Evolutionary conservation across 2,329 filamentous ascomycete genomes (phyloP).

Genomic region (Chaetomium globosum): DNA sequence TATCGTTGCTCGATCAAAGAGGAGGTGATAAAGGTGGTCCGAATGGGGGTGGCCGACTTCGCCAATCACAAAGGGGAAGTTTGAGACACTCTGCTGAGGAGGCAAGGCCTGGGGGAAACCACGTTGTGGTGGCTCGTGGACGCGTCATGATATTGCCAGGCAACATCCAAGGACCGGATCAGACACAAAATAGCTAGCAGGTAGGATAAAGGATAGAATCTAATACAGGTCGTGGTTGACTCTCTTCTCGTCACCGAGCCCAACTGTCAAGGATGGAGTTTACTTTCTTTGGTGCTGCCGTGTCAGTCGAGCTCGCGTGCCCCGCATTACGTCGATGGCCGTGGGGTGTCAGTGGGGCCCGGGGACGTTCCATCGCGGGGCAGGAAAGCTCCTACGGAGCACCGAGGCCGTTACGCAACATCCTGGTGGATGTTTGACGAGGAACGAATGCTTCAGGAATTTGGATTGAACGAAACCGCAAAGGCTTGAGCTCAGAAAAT

Average conservation of each 20-base stretch:
- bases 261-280: no score
- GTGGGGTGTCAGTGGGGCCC: neutral
- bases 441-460: neutral
- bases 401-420: neutral
- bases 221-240: neutral
- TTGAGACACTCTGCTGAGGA: neutral
- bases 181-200: neutral
- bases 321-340: conserved; percentile 12
- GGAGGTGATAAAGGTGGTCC: neutral
- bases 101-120: neutral
- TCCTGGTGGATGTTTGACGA: neutral
- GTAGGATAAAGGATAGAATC: no score
- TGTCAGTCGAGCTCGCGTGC: neutral
- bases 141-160: conserved; percentile 1
- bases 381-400: neutral
- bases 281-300: no score
- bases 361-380: neutral
- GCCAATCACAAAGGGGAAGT: neutral
- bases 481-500: neutral
- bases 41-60: neutral
- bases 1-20: neutral
- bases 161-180: neutral
- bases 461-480: neutral
- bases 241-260: neutral
- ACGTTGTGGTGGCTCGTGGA: neutral